Evolutionary conservation across 345 rosid species (phyloP), one percentile per base, ranked within the genome.

Genomic region (Clausena lansium): DNA sequence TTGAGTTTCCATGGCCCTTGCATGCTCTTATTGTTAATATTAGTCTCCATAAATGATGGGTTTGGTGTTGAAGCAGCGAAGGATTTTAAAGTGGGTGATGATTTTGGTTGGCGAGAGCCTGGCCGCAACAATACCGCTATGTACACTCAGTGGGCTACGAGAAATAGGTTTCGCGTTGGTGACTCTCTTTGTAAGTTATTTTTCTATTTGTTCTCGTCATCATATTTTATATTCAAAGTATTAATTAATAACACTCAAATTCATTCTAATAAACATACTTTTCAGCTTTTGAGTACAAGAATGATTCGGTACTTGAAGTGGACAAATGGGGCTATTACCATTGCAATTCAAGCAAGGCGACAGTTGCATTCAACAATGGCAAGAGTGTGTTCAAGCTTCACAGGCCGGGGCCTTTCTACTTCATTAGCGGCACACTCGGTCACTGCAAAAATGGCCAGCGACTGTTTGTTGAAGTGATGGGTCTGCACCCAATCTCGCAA

Each of bases 321-420:
- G 98, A 92, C 78, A 91, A 92, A 86, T 86, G 87, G 88, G 89
- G 92, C 0, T 92, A 85, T 80, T 88, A 84, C 86, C 97, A 94
- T 68, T 94, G 98, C 87, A 88, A 87, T 79, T 36, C 76, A 4
- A 88, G 85, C 83, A 73, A 81, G 5, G 85, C 92, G 0, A 76
- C 84, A 22, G 55, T 76, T 6, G 84, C 81, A 25, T 88, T 86
- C 82, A 81, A 88, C 92, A 85, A 91, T 41, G 94, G 97, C 7
- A 88, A 82, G 75, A 91, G 92, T 80, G 83, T 77, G 2, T 17
- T 92, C 71, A 57, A 70, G 19, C 91, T 94, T 22, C 92, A 91
- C 71, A 85, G 86, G 81, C 86, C 94, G n/a, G 98, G 97, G 2
- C 87, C 89, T 4, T 92, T 91, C 82, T 94, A 85, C 85, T 92